These are phyloP conservation scores for Calonectria hongkongensis DNA, from an alignment of 2,329 filamentous ascomycete species.

Conservation along the genomic window DNA sequence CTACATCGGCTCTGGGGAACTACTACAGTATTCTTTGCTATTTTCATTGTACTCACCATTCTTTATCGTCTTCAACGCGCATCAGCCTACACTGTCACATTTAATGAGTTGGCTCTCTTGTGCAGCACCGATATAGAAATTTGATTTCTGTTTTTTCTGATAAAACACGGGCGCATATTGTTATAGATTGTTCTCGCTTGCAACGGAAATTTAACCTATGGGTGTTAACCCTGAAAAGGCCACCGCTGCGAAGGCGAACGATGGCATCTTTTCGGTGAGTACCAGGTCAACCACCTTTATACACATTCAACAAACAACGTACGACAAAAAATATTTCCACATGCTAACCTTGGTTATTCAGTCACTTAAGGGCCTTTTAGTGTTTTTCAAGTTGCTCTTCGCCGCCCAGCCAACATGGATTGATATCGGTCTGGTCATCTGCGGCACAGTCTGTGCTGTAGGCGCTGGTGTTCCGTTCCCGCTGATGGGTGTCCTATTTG, in stretches of 20 bases:
- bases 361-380: conserved; percentile 43
- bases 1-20: neutral
- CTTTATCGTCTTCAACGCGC: neutral
- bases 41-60: neutral
- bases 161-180: neutral
- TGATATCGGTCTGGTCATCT: conserved; percentile 63
- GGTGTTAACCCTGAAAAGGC: conserved; percentile 38
- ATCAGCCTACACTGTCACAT: neutral
- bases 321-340: too few relatives aligned
- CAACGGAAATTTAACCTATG: conserved; percentile 37
- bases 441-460: conserved; percentile 67
- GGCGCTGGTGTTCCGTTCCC: conserved; percentile 78
- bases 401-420: conserved; percentile 60
- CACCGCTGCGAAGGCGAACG: conserved; percentile 36
- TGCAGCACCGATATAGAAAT: neutral
- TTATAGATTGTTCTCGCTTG: neutral
- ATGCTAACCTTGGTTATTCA: neutral
- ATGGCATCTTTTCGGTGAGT: conserved; percentile 43
- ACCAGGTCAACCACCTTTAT: neutral
- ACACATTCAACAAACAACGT: neutral
- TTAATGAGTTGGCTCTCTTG: neutral
- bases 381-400: conserved; percentile 65
- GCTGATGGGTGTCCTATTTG: conserved; percentile 78
- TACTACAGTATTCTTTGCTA: neutral
- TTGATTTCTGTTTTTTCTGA: too few relatives aligned